Evolutionary conservation across 345 rosid genomes (phyloP), one percentile per base, ranked within the genome.

Genomic region (Rubroshorea leprosula): DNA sequence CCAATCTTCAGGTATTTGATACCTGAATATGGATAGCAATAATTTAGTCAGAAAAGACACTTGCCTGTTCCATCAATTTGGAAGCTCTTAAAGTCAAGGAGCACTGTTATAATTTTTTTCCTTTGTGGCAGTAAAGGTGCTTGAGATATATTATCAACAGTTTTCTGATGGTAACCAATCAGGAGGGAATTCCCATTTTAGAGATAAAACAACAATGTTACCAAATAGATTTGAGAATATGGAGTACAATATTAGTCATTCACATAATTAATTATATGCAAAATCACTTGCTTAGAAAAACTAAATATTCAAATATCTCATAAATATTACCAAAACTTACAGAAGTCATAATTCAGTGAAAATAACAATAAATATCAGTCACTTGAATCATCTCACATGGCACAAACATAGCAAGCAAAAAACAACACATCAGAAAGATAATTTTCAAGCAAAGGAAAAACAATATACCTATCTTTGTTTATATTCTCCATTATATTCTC

Each of bases 1-100:
- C 97, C 96, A 93, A 55, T 77, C 82, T 57, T 79, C 96, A 1
- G 96, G 86, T 76, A 93, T 78, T 61, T 76, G 86, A 64, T 93
- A 89, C 77, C 97, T 93, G 67, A 43, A 23, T 1, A 58, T n/a
- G n/a, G n/a, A n/a, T n/a, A 18, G 51, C 7, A 5, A 39, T 8
- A 2, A 39, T 39, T 39, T 39, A 2, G 3, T 39, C 45, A 39
- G 45, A 47, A 24, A 51, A 55, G 23, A 26, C 0, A 48, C 16
- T 20, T 18, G 45, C 16, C 12, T 39, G 16, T 14, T 39, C 2
- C 8, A 27, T 4, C 31, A 27, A 4, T 27, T 27, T 4, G 8
- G 31, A 27, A 27, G 31, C 31, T 27, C 8, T 27, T 27, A 3
- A 27, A 27, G 8, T 4, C 31, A 27, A 27, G 31, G 31, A 27